phyloP scores from a whole-genome alignment of 768 basidiomycete species.

The Kwoniella dendrophila region DNA sequence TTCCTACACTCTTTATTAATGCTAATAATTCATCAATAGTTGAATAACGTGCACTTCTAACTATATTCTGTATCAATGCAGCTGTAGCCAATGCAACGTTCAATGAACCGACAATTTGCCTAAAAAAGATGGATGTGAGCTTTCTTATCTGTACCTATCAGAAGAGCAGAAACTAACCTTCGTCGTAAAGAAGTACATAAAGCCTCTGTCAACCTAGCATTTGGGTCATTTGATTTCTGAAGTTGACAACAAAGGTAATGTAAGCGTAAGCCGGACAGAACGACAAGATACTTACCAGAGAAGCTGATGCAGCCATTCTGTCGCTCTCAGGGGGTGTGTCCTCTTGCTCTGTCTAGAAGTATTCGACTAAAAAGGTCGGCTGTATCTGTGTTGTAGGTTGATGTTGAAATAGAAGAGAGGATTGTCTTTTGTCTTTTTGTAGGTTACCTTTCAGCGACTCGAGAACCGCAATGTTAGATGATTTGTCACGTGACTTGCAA shows the following conservation, averaged over 20 bases:
- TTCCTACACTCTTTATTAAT: conserved; percentile 77
- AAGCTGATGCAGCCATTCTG: conserved; percentile 4
- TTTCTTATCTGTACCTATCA: background rate
- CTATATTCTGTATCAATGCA: conserved; percentile 82
- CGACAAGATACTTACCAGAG: background rate
- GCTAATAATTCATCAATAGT: conserved; percentile 82
- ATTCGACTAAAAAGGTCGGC: too few species aligned
- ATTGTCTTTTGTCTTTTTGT: too few species aligned
- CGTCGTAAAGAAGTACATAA: conserved; percentile 39
- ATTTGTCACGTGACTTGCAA: too few species aligned
- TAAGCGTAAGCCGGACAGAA: background rate
- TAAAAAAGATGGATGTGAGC: conserved; percentile 10
- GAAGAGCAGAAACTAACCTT: conserved; percentile 24
- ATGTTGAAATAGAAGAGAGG: too few species aligned
- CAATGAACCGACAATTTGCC: conserved; percentile 75
- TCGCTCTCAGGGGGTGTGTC: too few species aligned
- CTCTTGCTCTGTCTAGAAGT: too few species aligned
- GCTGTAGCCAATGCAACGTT: conserved; percentile 87
- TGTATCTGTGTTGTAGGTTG: too few species aligned
- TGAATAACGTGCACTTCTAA: conserved; percentile 80
- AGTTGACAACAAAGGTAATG: background rate
- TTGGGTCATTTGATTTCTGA: conserved; percentile 40
- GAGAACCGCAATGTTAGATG: too few species aligned
- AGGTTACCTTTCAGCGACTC: too few species aligned
- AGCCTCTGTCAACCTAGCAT: conserved; percentile 35